These are phyloP conservation scores for Geranium incanum DNA, from an alignment of 441 rosid genomes.

Conservation along the genomic window DNA sequence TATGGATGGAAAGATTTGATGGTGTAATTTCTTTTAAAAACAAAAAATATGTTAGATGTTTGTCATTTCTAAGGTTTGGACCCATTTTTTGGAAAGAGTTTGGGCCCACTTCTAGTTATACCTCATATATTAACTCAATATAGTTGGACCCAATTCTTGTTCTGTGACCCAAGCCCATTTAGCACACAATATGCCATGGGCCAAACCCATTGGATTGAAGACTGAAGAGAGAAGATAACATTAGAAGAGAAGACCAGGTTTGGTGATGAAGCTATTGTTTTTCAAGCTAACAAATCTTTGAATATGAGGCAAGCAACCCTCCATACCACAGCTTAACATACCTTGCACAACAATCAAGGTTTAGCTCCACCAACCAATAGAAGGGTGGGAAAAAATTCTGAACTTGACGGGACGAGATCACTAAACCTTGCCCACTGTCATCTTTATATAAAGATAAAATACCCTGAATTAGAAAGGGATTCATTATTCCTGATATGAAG, in stretches of 20 bases:
- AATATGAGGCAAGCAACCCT: not conserved
- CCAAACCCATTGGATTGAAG: not conserved
- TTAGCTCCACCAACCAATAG: not conserved
- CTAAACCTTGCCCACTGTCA: no score
- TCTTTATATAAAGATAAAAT: no score
- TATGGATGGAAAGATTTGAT: no score
- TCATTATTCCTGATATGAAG: no score
- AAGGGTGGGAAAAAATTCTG: not conserved
- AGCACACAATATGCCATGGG: not conserved
- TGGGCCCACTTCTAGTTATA: not conserved
- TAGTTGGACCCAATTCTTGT: not conserved
- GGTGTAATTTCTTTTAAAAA: no score
- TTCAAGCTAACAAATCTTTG: not conserved
- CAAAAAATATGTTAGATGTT: no score
- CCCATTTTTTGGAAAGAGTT: not conserved
- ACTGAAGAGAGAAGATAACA: not conserved
- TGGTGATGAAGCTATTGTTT: not conserved
- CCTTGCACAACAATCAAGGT: not conserved
- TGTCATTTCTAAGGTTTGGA: no score
- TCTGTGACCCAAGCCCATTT: slow-evolving; percentile 6
- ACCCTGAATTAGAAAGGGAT: not conserved
- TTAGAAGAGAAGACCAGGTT: not conserved
- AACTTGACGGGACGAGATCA: no score
- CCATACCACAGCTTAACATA: not conserved
- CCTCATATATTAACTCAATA: not conserved